Conservation (phyloP, 148 eudicot species). For the Heliamphora exappendiculata region DNA sequence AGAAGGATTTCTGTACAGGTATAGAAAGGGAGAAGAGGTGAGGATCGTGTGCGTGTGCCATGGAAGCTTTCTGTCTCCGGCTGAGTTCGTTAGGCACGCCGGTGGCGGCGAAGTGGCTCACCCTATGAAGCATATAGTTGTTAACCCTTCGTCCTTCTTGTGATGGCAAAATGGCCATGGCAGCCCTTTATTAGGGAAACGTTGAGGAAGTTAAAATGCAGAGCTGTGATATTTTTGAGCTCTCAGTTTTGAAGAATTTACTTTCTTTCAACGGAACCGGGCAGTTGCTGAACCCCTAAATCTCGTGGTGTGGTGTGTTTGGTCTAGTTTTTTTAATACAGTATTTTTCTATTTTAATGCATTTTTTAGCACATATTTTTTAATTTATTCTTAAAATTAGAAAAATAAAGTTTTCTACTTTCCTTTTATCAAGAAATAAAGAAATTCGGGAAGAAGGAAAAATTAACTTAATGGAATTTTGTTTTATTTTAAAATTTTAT, state of each 20-base stretch:
- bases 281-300: background rate
- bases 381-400: too few relatives aligned
- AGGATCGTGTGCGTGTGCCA: conserved; percentile 65
- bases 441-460: too few relatives aligned
- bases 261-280: background rate
- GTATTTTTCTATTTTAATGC: too few relatives aligned
- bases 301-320: too few relatives aligned
- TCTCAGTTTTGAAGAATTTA: background rate
- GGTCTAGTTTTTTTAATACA: too few relatives aligned
- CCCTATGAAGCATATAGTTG: conserved; percentile 53
- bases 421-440: too few relatives aligned
- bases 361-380: too few relatives aligned
- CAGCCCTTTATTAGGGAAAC: background rate
- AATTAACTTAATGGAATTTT: too few relatives aligned
- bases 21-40: conserved; percentile 46
- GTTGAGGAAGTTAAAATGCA: background rate
- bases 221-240: background rate
- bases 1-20: conserved; percentile 50
- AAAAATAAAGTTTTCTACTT: too few relatives aligned
- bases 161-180: conserved; percentile 1
- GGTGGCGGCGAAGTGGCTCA: conserved; percentile 54
- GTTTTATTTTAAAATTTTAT: too few relatives aligned
- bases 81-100: conserved; percentile 62
- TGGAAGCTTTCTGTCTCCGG: conserved; percentile 52
- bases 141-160: conserved; percentile 31